Percentiles rank a stretch among this genome's conserved stretches.
Evolutionary conservation across 2,329 filamentous ascomycete genomes (phyloP).

Genomic region (Sarocladium strictum): DNA sequence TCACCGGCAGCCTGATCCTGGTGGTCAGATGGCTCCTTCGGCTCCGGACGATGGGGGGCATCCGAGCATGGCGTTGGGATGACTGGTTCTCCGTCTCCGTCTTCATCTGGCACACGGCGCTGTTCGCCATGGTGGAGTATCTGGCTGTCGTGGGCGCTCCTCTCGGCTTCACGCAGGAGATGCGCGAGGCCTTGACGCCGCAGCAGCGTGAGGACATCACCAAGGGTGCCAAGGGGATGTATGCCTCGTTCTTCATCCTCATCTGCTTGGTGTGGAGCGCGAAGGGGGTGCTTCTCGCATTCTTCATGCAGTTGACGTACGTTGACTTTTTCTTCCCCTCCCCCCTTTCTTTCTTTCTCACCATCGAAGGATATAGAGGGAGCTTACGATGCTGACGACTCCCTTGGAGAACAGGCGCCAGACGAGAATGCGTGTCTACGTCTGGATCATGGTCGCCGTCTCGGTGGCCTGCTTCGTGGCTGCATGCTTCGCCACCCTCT

Average conservation of each 20-base stretch:
- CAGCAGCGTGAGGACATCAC: conserved; percentile 4
- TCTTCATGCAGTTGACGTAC: conserved; percentile 10
- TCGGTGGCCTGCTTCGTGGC: conserved; percentile 6
- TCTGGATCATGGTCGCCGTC: background rate
- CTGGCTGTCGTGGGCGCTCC: conserved; percentile 7
- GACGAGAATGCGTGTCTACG: conserved; percentile 5
- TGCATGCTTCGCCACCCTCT: conserved; percentile 8
- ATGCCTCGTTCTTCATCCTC: conserved; percentile 11
- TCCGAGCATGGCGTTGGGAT: conserved; percentile 7
- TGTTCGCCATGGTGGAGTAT: conserved; percentile 10
- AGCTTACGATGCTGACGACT: background rate
- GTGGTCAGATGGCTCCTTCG: conserved; percentile 6
- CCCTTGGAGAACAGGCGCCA: background rate
- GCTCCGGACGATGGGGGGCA: background rate
- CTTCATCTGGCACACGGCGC: conserved; percentile 9
- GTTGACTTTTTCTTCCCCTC: background rate
- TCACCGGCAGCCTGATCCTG: conserved; percentile 6
- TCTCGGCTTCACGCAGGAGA: conserved; percentile 8
- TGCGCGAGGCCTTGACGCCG: conserved; percentile 8
- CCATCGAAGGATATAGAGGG: too few relatives aligned
- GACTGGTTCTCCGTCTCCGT: conserved; percentile 10
- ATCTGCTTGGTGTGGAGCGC: conserved; percentile 9
- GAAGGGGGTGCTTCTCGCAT: conserved; percentile 8
- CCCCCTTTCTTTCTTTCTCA: too few relatives aligned
- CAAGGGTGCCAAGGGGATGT: conserved; percentile 9